Evolutionary conservation across 352 stramenopile genomes (phyloP).

Genomic region (Globisporangium spiculum): DNA sequence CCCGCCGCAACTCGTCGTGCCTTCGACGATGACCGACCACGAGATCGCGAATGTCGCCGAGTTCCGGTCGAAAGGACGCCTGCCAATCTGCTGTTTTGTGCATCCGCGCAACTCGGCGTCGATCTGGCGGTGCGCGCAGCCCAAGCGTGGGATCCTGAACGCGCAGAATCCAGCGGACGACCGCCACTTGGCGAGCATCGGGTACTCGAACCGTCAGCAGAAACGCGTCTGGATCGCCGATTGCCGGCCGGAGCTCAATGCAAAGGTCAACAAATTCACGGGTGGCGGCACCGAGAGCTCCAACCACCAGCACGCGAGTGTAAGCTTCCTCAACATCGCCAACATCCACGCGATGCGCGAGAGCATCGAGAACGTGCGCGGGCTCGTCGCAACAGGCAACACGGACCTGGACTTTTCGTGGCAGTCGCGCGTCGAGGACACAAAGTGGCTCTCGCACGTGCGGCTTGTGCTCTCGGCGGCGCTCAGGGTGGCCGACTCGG

Average conservation of each 20-base stretch:
- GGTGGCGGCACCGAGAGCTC: conserved; percentile 89
- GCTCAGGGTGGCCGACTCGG: conserved; percentile 54
- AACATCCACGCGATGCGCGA: conserved; percentile 94
- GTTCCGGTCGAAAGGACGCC: conserved; percentile 79
- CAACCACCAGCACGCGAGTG: conserved; percentile 60
- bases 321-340: conserved; percentile 89
- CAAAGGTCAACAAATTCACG: conserved; percentile 86
- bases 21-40: conserved; percentile 51
- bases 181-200: conserved; percentile 66
- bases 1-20: conserved; percentile 70
- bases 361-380: conserved; percentile 66
- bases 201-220: conserved; percentile 38
- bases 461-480: conserved; percentile 67
- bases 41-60: conserved; percentile 64
- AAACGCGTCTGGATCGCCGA: conserved; percentile 85
- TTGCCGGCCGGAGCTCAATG: conserved; percentile 87
- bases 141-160: conserved; percentile 82
- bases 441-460: conserved; percentile 78
- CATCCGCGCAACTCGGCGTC: conserved; percentile 63
- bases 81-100: conserved; percentile 84
- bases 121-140: conserved; percentile 84
- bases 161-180: conserved; percentile 71
- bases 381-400: conserved; percentile 38
- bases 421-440: conserved; percentile 69
- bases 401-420: conserved; percentile 61